A percentile compares a stretch with the other conserved stretches of the same genome.
These are phyloP conservation scores for Yarrowia phangngaensis DNA, from an alignment of 805 yeast species.

Conservation along the genomic window DNA sequence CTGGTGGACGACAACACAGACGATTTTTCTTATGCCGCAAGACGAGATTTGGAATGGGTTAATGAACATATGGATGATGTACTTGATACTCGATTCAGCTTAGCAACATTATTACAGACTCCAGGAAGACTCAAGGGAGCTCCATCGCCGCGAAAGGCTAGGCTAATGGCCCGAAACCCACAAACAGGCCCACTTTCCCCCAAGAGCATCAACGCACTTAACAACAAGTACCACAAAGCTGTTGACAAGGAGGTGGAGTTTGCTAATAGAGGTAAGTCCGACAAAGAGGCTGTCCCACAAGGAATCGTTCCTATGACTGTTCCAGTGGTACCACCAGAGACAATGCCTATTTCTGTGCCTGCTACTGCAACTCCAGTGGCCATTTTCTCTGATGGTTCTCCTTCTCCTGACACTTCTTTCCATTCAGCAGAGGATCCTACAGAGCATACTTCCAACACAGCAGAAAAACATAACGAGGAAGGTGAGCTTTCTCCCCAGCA, in stretches of 20 bases:
- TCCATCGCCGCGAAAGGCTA: constrained; percentile 30
- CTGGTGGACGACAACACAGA: constrained; percentile 43
- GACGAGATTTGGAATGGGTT: constrained; percentile 44
- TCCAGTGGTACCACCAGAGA: too few relatives aligned
- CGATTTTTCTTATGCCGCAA: constrained; percentile 43
- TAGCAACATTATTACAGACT: constrained; percentile 31
- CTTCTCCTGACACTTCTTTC: constrained; percentile 12
- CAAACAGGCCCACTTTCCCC: constrained; percentile 21
- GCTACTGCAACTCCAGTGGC: constrained; percentile 3
- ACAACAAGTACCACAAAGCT: constrained; percentile 8
- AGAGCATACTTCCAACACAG: not conserved
- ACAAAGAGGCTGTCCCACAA: not conserved
- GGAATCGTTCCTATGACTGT: too few relatives aligned
- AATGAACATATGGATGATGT: constrained; percentile 44
- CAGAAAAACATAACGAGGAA: not conserved
- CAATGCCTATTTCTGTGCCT: not conserved
- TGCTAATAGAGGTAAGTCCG: not conserved
- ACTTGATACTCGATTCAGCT: constrained; percentile 32
- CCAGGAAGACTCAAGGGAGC: constrained; percentile 33
- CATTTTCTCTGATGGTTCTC: constrained; percentile 7
- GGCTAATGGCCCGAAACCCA: constrained; percentile 1
- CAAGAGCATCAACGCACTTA: constrained; percentile 19
- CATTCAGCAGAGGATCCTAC: constrained; percentile 3
- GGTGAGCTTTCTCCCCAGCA: too few relatives aligned
- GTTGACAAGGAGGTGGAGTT: not conserved